These are phyloP conservation scores for Coniochaeta sp. DNA, from an alignment of 2,329 filamentous ascomycete genomes.

Conservation along the genomic window DNA sequence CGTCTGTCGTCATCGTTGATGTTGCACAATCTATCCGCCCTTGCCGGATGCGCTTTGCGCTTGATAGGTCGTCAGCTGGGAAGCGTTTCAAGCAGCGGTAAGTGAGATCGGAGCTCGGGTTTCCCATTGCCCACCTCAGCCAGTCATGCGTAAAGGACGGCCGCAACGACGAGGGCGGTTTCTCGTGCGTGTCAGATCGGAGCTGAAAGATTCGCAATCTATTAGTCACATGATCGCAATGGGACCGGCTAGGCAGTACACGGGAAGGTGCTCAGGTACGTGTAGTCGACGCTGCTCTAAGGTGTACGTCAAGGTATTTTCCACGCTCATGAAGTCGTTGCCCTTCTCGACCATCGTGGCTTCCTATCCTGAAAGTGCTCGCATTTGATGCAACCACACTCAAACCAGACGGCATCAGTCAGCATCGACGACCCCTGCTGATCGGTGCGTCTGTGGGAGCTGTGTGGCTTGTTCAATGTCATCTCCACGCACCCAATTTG, in stretches of 20 bases:
- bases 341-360: background rate
- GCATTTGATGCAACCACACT: slow-evolving; percentile 6
- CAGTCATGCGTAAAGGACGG: background rate
- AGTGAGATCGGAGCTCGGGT: background rate
- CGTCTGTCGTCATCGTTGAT: too few species aligned
- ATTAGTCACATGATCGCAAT: background rate
- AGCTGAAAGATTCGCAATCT: background rate
- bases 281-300: too few species aligned
- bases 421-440: background rate
- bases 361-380: slow-evolving; percentile 5
- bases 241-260: too few species aligned
- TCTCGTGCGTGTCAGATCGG: background rate
- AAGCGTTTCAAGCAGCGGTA: background rate
- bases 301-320: too few species aligned
- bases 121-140: background rate
- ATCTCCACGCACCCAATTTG: background rate
- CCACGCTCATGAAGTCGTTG: too few species aligned
- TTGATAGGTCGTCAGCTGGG: background rate
- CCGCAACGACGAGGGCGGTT: background rate
- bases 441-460: background rate
- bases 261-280: too few species aligned
- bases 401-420: background rate
- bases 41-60: background rate
- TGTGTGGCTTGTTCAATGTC: background rate
- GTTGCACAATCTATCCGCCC: background rate